Conservation (phyloP, 1,139 yeast species). For the Magnusiomyces ingens region DNA sequence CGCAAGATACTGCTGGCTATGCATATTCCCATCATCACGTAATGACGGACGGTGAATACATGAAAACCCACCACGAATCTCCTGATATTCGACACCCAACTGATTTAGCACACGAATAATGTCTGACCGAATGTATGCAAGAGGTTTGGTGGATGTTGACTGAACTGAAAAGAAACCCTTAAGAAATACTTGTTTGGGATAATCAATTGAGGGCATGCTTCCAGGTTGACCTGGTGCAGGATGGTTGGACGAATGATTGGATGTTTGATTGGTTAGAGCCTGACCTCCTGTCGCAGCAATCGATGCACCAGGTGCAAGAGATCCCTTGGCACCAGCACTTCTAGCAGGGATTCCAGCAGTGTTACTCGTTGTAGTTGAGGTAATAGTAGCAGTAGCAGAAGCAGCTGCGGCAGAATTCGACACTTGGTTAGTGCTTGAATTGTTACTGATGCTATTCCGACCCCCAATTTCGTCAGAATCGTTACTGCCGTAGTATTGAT, state of each 20-base stretch:
- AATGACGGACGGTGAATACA: constrained; percentile 60
- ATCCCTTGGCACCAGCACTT: constrained; percentile 5
- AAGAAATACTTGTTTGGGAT: constrained; percentile 82
- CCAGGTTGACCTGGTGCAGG: constrained; percentile 32
- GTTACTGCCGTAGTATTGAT: constrained; percentile 51
- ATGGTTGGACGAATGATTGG: not conserved
- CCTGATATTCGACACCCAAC: constrained; percentile 76
- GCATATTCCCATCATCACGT: not conserved
- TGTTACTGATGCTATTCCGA: constrained; percentile 1
- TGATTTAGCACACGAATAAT: constrained; percentile 71
- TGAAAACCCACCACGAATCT: constrained; percentile 89
- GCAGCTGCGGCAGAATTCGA: not conserved
- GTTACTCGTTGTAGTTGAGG: constrained; percentile 8
- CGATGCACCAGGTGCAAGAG: constrained; percentile 5
- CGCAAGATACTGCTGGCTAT: not conserved
- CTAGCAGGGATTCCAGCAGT: constrained; percentile 4
- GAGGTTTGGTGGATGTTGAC: constrained; percentile 88
- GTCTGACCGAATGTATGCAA: constrained; percentile 81
- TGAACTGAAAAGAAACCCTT: constrained; percentile 95
- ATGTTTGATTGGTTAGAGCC: not conserved
- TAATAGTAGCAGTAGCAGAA: constrained; percentile 7
- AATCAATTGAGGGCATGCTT: constrained; percentile 89
- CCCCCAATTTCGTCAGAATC: constrained; percentile 14
- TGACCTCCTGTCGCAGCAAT: not conserved
- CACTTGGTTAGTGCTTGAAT: constrained; percentile 11